phyloP scores from a whole-genome alignment of 208 protist genomes.

The Tetramitus jugosus region DNA sequence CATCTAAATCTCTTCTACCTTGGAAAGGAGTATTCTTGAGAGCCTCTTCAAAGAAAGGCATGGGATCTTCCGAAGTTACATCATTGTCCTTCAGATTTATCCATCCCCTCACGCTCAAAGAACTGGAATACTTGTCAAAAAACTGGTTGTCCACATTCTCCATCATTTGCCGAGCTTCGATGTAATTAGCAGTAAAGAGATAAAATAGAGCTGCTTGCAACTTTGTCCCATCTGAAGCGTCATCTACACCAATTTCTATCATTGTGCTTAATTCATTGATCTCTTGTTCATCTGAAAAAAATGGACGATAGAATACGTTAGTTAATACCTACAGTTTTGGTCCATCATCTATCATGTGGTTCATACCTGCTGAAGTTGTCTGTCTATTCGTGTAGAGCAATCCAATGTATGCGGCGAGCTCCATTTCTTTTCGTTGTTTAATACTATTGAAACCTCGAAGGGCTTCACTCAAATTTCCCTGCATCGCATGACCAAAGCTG shows the following conservation, averaged over 20 bases:
- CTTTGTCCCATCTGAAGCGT: background rate
- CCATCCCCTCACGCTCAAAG: background rate
- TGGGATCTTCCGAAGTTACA: too few relatives aligned
- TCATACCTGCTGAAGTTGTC: slow-evolving; percentile 46
- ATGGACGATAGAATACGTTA: too few relatives aligned
- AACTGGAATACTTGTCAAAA: background rate
- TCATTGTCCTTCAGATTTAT: background rate
- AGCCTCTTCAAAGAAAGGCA: background rate
- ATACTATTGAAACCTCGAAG: slow-evolving; percentile 64
- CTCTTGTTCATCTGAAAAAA: background rate
- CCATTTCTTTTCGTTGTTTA: slow-evolving; percentile 52
- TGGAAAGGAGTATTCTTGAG: background rate
- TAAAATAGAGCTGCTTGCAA: background rate
- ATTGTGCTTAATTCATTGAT: background rate
- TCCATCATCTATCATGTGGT: background rate
- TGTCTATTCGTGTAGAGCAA: slow-evolving; percentile 49
- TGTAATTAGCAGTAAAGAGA: background rate
- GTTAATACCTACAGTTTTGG: background rate
- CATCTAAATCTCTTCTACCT: background rate
- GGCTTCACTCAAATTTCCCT: slow-evolving; percentile 64
- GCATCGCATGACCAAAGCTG: slow-evolving; percentile 55
- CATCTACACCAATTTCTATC: background rate
- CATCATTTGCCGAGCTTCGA: background rate
- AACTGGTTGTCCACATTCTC: background rate
- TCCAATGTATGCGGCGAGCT: slow-evolving; percentile 58